Base-by-base conservation (phyloP, 2,329 filamentous ascomycete species). In the Aciculosporium take region DNA sequence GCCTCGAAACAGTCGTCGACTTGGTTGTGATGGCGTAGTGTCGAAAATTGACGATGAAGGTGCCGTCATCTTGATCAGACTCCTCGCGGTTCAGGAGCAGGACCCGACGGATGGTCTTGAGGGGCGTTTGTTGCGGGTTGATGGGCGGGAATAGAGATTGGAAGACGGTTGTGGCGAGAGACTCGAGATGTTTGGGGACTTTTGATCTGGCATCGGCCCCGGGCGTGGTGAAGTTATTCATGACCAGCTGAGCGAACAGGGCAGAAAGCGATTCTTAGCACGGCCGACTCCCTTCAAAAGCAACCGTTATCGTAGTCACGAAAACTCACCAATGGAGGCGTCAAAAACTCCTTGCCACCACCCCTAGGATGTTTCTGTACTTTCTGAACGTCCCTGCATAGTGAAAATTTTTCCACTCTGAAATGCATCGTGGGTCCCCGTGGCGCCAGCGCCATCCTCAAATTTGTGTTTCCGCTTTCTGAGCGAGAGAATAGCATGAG, bases 1-100 rank as follows among this genome's bases (percentile, higher is more conserved):
- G 78, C 58, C 84, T 88, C 9, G 89, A 88, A 1, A 96, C 70
- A 21, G 86, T 88, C 0, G 85, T 83, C 20, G 81, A 74, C 54
- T 86, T 86, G 10, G 88, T 96, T 5, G 84, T 91, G 56, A 98
- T 98, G 23, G 88, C 87, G 58, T 94, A 98, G 62, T 98, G 91
- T 45, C 91, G 73, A 46, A 96, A 78, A 56, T 85, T 93, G 48
- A 98, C 65, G 13, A 89, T 75, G 55, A 93, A 94, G 3, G 77
- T 76, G 25, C 77, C 79, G 30, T 81, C 72, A 38, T 78, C 71
- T 29, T 71, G 66, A 17, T 66, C 60, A 12, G 66, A 62, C 41
- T 65, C 64, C 57, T 94, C 86, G 46, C 91, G 80, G 61, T 96
- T 94, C 43, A 98, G 66, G 17, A 98, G 74, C 42, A 98, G 74